These are phyloP conservation scores for Craspedostauros australis DNA, from an alignment of 108 stramenopile species.

Conservation along the genomic window DNA sequence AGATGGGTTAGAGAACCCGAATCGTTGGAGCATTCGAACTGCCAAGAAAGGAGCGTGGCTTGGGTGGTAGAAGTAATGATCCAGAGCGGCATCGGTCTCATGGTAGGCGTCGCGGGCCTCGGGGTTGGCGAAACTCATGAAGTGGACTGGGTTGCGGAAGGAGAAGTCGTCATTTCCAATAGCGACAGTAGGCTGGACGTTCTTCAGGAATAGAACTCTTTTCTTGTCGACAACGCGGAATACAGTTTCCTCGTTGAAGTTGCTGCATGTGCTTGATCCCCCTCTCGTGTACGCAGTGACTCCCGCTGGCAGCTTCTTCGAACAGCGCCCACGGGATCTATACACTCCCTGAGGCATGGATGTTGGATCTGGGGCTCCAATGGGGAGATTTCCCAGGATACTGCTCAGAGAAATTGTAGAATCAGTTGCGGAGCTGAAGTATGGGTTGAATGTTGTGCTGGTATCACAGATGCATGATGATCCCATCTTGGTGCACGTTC, in stretches of 20 bases:
- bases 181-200: slow-evolving; percentile 30
- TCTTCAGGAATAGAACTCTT: slow-evolving; percentile 40
- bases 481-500: slow-evolving; percentile 4
- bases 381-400: too few species aligned
- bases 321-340: too few species aligned
- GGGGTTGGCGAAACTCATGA: slow-evolving; percentile 21
- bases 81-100: slow-evolving; percentile 28
- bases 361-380: too few species aligned
- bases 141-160: slow-evolving; percentile 30
- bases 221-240: slow-evolving; percentile 43
- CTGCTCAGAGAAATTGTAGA: too few species aligned
- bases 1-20: slow-evolving; percentile 37
- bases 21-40: slow-evolving; percentile 19
- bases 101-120: slow-evolving; percentile 26
- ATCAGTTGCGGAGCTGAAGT: too few species aligned
- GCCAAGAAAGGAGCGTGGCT: slow-evolving; percentile 37
- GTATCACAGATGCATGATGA: too few species aligned
- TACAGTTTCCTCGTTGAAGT: slow-evolving; percentile 35
- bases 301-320: too few species aligned
- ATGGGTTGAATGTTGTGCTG: too few species aligned
- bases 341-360: too few species aligned
- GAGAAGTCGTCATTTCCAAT: slow-evolving; percentile 25
- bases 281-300: too few species aligned
- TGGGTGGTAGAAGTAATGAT: slow-evolving; percentile 12
- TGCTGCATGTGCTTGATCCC: too few species aligned